Evolutionary conservation across 768 basidiomycete species (phyloP).

Genomic region (Lyophyllum decastes): DNA sequence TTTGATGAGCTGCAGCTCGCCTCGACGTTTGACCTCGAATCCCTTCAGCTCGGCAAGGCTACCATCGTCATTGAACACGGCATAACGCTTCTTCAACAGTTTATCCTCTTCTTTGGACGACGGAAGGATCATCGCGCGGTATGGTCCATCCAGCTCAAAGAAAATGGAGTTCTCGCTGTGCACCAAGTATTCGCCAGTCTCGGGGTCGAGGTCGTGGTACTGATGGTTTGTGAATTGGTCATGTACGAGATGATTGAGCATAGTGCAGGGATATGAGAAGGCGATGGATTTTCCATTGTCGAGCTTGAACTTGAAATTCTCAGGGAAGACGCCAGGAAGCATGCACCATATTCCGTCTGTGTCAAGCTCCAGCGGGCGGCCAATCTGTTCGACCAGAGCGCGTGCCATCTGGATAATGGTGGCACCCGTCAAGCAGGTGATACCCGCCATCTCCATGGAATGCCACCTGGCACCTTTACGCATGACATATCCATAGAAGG

Average conservation of each 20-base stretch:
- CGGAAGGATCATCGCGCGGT: constrained; percentile 98
- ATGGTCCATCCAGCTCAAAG: constrained; percentile 98
- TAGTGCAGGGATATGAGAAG: constrained; percentile 97
- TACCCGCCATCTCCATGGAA: constrained; percentile 99
- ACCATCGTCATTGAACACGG: constrained; percentile 98
- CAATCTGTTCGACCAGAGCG: constrained; percentile 95
- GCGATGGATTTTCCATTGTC: constrained; percentile 81
- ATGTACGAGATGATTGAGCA: constrained; percentile 98
- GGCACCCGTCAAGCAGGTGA: constrained; percentile 96
- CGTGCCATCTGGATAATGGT: constrained; percentile 99
- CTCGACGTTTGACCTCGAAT: constrained; percentile 97
- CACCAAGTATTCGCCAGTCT: constrained; percentile 81
- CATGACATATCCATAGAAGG: constrained; percentile 99
- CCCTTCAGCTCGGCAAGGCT: constrained; percentile 98
- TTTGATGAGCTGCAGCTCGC: constrained; percentile 98
- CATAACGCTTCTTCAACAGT: constrained; percentile 96
- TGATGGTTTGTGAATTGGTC: constrained; percentile 96
- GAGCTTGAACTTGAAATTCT: constrained; percentile 96
- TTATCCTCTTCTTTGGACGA: constrained; percentile 99
- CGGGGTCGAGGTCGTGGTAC: constrained; percentile 89
- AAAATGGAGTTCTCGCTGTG: constrained; percentile 99
- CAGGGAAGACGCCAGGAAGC: constrained; percentile 97
- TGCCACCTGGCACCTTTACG: constrained; percentile 99
- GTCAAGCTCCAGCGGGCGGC: constrained; percentile 94
- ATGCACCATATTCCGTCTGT: constrained; percentile 99